A percentile compares a stretch with the other conserved stretches of the same genome.
These are phyloP conservation scores for Globisporangium megalacanthum DNA, from an alignment of 352 stramenopile genomes.

Conservation along the genomic window DNA sequence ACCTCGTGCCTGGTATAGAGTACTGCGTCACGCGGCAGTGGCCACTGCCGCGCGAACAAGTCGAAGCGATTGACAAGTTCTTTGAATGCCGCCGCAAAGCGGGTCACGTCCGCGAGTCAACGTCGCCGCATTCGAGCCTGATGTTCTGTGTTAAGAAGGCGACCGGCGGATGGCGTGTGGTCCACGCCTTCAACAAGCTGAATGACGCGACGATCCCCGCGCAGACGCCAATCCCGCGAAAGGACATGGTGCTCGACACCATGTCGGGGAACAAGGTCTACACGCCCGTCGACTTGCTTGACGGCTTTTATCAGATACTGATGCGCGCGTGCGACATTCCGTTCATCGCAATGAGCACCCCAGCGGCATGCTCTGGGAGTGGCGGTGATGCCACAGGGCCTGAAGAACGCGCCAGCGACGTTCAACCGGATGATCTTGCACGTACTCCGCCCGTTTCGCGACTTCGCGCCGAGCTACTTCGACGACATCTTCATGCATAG, in stretches of 20 bases:
- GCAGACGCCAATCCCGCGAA: constrained; percentile 24
- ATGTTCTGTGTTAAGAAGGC: no score
- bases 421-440: constrained; percentile 21
- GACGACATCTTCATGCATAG: constrained; percentile 8
- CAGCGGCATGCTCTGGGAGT: constrained; percentile 22
- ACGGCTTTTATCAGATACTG: constrained; percentile 28
- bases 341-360: constrained; percentile 17
- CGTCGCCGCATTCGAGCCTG: no score
- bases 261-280: constrained; percentile 26
- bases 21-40: no score
- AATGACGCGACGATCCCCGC: constrained; percentile 19
- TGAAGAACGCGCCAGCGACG: constrained; percentile 17
- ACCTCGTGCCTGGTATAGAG: no score
- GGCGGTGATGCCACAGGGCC: constrained; percentile 19
- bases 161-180: no score
- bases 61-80: no score
- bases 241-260: constrained; percentile 20
- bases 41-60: no score
- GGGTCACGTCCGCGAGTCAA: no score
- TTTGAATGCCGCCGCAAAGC: no score
- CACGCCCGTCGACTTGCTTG: constrained; percentile 19
- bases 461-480: constrained; percentile 7
- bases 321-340: constrained; percentile 14
- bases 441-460: neutral
- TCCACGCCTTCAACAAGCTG: no score